A percentile compares a stretch with the other conserved stretches of the same genome.
These are phyloP conservation scores for Microbotryum intermedium DNA, from an alignment of 1,284 basidiomycete genomes.

Conservation along the genomic window DNA sequence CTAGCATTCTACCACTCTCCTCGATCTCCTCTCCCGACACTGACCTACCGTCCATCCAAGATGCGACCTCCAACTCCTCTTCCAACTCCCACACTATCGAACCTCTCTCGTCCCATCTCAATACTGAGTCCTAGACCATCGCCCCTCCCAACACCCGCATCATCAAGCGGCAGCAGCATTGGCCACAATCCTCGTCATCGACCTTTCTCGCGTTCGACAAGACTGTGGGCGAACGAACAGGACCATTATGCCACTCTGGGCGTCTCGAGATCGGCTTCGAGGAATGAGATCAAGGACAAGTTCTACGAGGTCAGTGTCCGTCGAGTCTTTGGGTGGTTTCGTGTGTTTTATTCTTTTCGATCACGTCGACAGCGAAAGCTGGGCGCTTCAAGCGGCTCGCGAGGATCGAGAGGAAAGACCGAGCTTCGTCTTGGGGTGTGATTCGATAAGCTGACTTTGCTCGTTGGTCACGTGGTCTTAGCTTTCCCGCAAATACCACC, in stretches of 20 bases:
- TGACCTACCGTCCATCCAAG: not conserved
- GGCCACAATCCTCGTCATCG: conserved; percentile 23
- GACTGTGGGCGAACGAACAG: not conserved
- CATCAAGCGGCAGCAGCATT: not conserved
- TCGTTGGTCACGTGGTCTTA: not conserved
- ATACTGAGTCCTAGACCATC: not conserved
- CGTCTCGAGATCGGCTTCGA: conserved; percentile 10
- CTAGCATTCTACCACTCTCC: not conserved
- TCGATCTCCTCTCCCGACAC: not conserved
- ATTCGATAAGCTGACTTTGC: not conserved
- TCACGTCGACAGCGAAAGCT: too few relatives aligned
- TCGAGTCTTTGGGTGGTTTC: not conserved
- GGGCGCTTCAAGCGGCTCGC: not conserved
- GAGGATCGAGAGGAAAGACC: not conserved
- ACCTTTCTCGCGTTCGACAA: not conserved
- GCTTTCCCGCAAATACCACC: conserved; percentile 32
- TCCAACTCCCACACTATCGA: not conserved
- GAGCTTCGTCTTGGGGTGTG: not conserved
- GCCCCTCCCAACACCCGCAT: not conserved
- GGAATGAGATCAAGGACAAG: conserved; percentile 32
- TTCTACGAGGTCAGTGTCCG: conserved; percentile 32
- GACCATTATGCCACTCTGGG: conserved; percentile 28
- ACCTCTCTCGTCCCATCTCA: not conserved
- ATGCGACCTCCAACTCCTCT: not conserved
- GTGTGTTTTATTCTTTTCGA: too few relatives aligned